Conservation (phyloP, 2,329 filamentous ascomycete species). For the Neocucurbitaria cava region DNA sequence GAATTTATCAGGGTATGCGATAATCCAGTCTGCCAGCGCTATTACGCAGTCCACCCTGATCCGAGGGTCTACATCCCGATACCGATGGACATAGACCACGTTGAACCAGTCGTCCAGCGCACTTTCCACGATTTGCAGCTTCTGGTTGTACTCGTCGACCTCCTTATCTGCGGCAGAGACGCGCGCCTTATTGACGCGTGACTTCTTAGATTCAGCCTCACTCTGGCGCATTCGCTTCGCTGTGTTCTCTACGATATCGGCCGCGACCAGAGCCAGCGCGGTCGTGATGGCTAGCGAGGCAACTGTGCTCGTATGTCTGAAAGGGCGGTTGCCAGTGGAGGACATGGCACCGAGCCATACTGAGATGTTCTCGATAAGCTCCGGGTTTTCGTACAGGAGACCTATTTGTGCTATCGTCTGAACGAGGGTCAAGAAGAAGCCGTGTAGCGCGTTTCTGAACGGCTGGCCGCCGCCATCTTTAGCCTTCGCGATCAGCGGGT, state of each 20-base stretch:
- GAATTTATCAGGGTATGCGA: conserved; percentile 82
- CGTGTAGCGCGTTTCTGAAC: conserved; percentile 78
- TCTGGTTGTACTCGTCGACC: conserved; percentile 72
- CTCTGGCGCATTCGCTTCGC: conserved; percentile 80
- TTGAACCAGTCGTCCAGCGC: conserved; percentile 88
- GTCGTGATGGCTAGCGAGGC: conserved; percentile 81
- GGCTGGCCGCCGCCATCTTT: conserved; percentile 77
- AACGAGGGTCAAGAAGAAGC: conserved; percentile 81
- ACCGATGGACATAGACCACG: conserved; percentile 91
- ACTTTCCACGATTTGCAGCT: conserved; percentile 72
- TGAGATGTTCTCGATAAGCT: conserved; percentile 86
- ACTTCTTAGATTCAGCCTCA: conserved; percentile 77
- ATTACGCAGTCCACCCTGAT: conserved; percentile 89
- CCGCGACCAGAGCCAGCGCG: conserved; percentile 76
- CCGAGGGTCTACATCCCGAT: conserved; percentile 88
- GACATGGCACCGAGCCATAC: conserved; percentile 93
- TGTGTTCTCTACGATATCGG: conserved; percentile 72
- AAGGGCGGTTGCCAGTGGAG: conserved; percentile 83
- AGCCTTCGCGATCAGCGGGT: conserved; percentile 84
- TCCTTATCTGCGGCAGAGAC: conserved; percentile 75
- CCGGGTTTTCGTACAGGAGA: conserved; percentile 75
- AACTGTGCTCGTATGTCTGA: conserved; percentile 91
- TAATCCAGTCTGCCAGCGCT: conserved; percentile 88
- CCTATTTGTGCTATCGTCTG: conserved; percentile 82
- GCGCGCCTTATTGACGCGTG: conserved; percentile 78